phyloP scores from a whole-genome alignment of 2,329 filamentous ascomycete genomes.

The Pseudocercospora fuligena region DNA sequence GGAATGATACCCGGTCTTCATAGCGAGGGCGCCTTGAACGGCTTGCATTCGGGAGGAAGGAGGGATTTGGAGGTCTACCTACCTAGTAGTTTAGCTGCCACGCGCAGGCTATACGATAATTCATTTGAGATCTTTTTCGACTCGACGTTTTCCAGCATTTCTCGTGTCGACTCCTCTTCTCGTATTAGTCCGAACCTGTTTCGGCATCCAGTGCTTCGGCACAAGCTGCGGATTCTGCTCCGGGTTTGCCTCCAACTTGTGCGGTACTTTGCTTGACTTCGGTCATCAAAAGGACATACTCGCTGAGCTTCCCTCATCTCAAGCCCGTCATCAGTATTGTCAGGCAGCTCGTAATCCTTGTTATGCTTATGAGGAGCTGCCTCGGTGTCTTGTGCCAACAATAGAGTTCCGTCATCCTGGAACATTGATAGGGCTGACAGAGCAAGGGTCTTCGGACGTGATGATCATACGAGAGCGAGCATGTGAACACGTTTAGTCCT shows the following conservation, averaged over 20 bases:
- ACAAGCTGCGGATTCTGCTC: too few species aligned
- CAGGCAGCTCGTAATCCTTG: too few species aligned
- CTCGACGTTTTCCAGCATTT: neutral
- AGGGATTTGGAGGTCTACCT: neutral
- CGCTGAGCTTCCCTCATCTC: too few species aligned
- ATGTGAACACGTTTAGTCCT: conserved; percentile 6
- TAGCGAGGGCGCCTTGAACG: conserved; percentile 22
- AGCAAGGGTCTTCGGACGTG: neutral
- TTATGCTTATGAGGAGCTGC: neutral
- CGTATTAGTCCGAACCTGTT: too few species aligned
- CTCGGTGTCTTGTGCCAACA: neutral
- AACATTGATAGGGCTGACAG: conserved; percentile 5
- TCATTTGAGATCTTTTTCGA: neutral
- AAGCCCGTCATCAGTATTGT: neutral
- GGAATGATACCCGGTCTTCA: conserved; percentile 23
- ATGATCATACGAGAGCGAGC: neutral
- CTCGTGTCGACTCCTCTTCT: neutral
- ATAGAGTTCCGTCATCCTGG: conserved; percentile 5
- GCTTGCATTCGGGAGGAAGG: conserved; percentile 13
- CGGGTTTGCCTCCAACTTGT: too few species aligned
- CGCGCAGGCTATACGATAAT: neutral
- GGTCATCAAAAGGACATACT: too few species aligned
- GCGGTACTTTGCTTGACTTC: too few species aligned
- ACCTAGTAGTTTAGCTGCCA: neutral
- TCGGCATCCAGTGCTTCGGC: too few species aligned